Percentiles rank a stretch among this genome's conserved stretches.
These are phyloP conservation scores for Dothidotthia symphoricarpi DNA, from an alignment of 2,329 filamentous ascomycete genomes.

Conservation along the genomic window DNA sequence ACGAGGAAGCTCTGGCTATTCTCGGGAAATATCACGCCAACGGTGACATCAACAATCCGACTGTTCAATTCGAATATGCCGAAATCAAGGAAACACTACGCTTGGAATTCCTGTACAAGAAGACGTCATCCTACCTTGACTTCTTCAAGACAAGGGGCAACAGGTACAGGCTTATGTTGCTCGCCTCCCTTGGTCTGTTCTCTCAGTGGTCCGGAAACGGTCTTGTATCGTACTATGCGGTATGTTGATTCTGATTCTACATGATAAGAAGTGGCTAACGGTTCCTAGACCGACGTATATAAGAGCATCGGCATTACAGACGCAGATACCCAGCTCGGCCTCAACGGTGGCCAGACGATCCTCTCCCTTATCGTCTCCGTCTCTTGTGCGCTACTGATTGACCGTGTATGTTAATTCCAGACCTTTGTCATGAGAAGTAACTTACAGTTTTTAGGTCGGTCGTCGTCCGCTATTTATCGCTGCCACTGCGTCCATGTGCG, in stretches of 20 bases:
- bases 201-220: constrained; percentile 69
- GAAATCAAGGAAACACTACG: constrained; percentile 65
- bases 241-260: too few species aligned
- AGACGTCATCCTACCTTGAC: constrained; percentile 57
- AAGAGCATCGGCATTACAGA: constrained; percentile 59
- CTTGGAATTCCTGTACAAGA: constrained; percentile 54
- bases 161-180: constrained; percentile 61
- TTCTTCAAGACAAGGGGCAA: constrained; percentile 64
- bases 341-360: constrained; percentile 59
- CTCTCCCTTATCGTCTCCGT: constrained; percentile 60
- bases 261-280: too few species aligned
- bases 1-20: constrained; percentile 61
- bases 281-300: constrained; percentile 54
- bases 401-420: constrained; percentile 50
- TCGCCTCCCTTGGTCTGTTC: constrained; percentile 64
- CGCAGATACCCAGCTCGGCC: constrained; percentile 36
- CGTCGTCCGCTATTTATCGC: constrained; percentile 56
- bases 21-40: constrained; percentile 65
- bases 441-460: constrained; percentile 28
- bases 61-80: constrained; percentile 64
- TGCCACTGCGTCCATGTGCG: constrained; percentile 38
- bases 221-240: constrained; percentile 65
- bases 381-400: constrained; percentile 55
- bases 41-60: constrained; percentile 57
- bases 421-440: constrained; percentile 26